phyloP scores from a whole-genome alignment of 306 rosid species.

The Vigna trinervia region DNA sequence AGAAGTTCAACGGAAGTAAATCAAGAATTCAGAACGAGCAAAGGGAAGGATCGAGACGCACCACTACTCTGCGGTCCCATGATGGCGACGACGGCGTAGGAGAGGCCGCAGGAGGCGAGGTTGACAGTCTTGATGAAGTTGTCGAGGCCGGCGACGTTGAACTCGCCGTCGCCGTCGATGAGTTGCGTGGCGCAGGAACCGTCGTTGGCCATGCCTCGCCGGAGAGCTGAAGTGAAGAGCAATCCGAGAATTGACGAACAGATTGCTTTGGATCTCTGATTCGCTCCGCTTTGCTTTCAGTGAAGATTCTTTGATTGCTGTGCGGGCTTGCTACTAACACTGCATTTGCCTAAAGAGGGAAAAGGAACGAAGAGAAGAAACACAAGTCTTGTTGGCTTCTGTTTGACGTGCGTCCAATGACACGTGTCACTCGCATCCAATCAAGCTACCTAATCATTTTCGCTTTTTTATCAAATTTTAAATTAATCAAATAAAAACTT shows the following conservation, averaged over 20 bases:
- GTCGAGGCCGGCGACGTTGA: conserved; percentile 71
- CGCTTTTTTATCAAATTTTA: not conserved
- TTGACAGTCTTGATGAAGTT: conserved; percentile 56
- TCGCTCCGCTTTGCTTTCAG: not conserved
- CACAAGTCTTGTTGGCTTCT: conserved; percentile 31
- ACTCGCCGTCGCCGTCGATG: conserved; percentile 73
- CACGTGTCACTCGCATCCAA: conserved; percentile 41
- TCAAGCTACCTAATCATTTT: conserved; percentile 7
- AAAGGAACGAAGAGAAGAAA: not conserved
- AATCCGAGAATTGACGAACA: not conserved
- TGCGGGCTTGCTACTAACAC: not conserved
- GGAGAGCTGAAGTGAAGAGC: not conserved
- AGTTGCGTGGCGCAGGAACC: conserved; percentile 74
- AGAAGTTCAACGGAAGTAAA: conserved; percentile 2
- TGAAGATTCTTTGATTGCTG: conserved; percentile 31
- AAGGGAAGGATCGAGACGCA: conserved; percentile 24
- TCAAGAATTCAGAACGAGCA: not conserved
- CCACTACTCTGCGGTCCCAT: conserved; percentile 99
- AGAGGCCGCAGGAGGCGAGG: conserved; percentile 67
- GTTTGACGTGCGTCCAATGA: conserved; percentile 26
- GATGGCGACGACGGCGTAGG: conserved; percentile 88
- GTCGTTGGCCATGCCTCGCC: conserved; percentile 29
- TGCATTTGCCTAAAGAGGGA: not conserved
- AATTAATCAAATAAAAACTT: not conserved
- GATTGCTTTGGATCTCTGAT: conserved; percentile 28